Conservation (phyloP, 768 basidiomycete genomes). For the Trametes sanguinea region DNA sequence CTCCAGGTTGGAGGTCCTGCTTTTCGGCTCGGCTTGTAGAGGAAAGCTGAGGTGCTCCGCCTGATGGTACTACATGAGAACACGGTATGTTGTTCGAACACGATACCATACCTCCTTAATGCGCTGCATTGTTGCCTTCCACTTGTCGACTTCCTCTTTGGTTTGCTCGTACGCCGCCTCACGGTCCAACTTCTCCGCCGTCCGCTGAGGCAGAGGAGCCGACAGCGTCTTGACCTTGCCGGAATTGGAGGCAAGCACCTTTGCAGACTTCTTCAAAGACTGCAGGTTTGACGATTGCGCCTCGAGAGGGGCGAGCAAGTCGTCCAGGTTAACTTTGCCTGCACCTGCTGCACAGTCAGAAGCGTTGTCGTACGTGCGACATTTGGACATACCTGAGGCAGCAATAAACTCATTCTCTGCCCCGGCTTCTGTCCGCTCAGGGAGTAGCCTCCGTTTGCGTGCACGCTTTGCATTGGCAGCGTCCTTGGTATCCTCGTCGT, state of each 20-base stretch:
- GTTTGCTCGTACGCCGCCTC: constrained; percentile 95
- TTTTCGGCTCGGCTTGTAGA: constrained; percentile 61
- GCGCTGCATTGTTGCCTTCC: constrained; percentile 88
- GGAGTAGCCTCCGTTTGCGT: constrained; percentile 61
- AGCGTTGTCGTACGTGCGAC: not conserved
- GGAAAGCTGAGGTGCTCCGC: constrained; percentile 89
- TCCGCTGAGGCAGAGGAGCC: constrained; percentile 83
- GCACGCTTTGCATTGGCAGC: constrained; percentile 31
- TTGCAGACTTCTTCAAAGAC: constrained; percentile 70
- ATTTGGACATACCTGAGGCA: constrained; percentile 42
- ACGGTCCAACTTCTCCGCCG: constrained; percentile 88
- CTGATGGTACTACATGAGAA: constrained; percentile 36
- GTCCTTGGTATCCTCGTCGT: constrained; percentile 38
- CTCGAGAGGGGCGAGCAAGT: constrained; percentile 73
- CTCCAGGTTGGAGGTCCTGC: constrained; percentile 68
- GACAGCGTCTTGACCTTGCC: constrained; percentile 64
- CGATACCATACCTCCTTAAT: constrained; percentile 72
- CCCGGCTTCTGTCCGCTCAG: constrained; percentile 77
- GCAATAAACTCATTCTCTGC: constrained; percentile 81
- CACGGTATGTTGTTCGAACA: no score
- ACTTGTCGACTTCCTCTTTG: constrained; percentile 89
- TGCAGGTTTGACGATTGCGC: constrained; percentile 59
- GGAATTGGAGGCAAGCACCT: constrained; percentile 54
- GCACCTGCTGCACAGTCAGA: constrained; percentile 39
- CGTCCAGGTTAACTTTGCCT: constrained; percentile 63